These are phyloP conservation scores for Fusarium xylarioides DNA, from an alignment of 2,329 filamentous ascomycete species.

Conservation along the genomic window DNA sequence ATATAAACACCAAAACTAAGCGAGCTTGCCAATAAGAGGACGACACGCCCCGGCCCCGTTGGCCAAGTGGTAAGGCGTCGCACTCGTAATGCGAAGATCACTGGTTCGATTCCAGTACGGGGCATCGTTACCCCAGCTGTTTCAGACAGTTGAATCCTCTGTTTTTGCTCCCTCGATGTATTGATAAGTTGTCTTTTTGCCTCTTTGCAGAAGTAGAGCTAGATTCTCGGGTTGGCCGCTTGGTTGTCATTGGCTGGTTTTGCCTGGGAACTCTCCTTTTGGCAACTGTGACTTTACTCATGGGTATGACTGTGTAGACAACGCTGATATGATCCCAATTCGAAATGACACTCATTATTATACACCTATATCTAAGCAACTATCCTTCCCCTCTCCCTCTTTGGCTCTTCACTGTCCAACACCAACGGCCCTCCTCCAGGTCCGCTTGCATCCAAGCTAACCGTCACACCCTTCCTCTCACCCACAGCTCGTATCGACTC, in stretches of 20 bases:
- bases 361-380: conserved; percentile 45
- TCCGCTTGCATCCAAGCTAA: conserved; percentile 75
- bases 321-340: background rate
- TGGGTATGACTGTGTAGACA: background rate
- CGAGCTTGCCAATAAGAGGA: background rate
- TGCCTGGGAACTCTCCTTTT: background rate
- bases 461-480: conserved; percentile 75
- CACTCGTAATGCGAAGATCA: conserved; percentile 41
- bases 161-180: background rate
- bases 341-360: background rate
- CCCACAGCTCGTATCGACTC: conserved; percentile 80
- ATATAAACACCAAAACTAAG: background rate
- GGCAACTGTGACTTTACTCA: background rate
- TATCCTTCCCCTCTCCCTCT: conserved; percentile 47
- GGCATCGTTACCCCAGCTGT: conserved; percentile 14
- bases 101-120: conserved; percentile 34
- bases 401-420: conserved; percentile 64
- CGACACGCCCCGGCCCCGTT: conserved; percentile 26
- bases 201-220: background rate
- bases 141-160: conserved; percentile 1
- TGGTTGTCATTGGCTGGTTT: background rate
- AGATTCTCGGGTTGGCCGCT: background rate
- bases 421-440: conserved; percentile 72
- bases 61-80: conserved; percentile 41
- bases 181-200: background rate